Evolutionary conservation across 2,329 filamentous ascomycete species (phyloP).

Genomic region (Cryphonectria radicalis): DNA sequence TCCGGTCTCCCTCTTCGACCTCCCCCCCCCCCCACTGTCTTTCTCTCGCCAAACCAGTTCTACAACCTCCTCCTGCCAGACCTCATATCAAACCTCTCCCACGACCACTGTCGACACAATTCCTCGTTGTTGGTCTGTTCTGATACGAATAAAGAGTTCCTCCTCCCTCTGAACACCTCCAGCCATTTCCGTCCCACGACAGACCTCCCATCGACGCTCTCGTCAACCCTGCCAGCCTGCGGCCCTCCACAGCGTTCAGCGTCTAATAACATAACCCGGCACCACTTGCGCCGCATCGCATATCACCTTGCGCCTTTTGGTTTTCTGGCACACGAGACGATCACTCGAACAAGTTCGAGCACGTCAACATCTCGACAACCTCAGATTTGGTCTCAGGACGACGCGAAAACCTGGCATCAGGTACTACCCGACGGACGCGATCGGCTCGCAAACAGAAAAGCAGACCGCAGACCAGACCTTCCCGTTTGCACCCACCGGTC

Average conservation of each 20-base stretch:
- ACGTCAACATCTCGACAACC: conserved; percentile 21
- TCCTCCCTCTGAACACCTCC: conserved; percentile 12
- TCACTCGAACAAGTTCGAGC: background rate
- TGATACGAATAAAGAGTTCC: conserved; percentile 5
- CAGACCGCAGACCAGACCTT: background rate
- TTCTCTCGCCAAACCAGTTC: conserved; percentile 28
- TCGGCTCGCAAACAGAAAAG: conserved; percentile 32
- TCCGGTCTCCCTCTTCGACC: conserved; percentile 25
- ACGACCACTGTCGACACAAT: conserved; percentile 9
- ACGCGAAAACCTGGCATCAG: background rate
- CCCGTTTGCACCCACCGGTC: conserved; percentile 30
- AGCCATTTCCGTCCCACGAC: conserved; percentile 3
- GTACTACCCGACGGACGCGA: conserved; percentile 30
- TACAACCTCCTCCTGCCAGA: conserved; percentile 21
- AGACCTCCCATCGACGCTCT: background rate
- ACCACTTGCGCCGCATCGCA: background rate
- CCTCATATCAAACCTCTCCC: conserved; percentile 18
- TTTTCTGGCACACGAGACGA: background rate
- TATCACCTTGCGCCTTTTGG: background rate
- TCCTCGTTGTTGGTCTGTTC: conserved; percentile 9
- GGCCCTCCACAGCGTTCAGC: conserved; percentile 5
- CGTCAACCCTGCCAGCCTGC: background rate
- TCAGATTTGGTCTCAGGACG: background rate
- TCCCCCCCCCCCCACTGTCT: conserved; percentile 28
- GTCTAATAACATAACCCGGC: conserved; percentile 11